Evolutionary conservation across 148 eudicot genomes (phyloP), one percentile per base, ranked within the genome.

Genomic region (Bassia scoparia): DNA sequence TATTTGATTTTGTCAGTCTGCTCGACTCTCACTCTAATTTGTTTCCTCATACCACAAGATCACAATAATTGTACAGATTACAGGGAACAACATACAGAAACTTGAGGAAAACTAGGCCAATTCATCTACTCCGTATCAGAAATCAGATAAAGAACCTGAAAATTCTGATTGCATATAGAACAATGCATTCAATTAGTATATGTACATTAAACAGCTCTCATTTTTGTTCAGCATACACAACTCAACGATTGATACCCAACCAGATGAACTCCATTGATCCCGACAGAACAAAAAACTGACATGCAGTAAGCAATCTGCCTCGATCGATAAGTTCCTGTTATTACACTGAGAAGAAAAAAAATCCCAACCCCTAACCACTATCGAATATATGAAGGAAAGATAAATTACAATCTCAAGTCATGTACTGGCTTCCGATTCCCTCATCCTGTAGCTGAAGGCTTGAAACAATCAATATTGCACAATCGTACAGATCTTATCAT

Each of bases 401-500:
- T 66, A 41, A 61, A 44, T 75, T 48, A 60, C 18, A 73, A 67
- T 74, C 67, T 63, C 67, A 30, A 59, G 78, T 58, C 44, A 38
- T 64, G 72, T 29, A 63, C 74, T 35, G 55, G 64, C 76, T 75
- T 72, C 73, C 53, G 4, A 56, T 52, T 30, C 73, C 79, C 72
- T 80, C 41, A 80, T 72, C 76, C 73, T 74, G 82, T 81, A 21
- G 87, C 75, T 0, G 88, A 74, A 56, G 97, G 97, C 81, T 82
- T 84, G 78, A 91, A 91, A 87, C 97, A 91, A 74, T 86, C 93
- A 18, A 87, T 89, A 85, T 91, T 89, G 90, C 97, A 89, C 70
- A 91, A 79, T 48, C 83, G 82, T 31, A 87, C 97, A 0, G 94
- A 91, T 73, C 82, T 86, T 75, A 91, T 85, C 87, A 91, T 91